Conservation (phyloP, 2,329 filamentous ascomycete species). For the Calonectria henricotiae region DNA sequence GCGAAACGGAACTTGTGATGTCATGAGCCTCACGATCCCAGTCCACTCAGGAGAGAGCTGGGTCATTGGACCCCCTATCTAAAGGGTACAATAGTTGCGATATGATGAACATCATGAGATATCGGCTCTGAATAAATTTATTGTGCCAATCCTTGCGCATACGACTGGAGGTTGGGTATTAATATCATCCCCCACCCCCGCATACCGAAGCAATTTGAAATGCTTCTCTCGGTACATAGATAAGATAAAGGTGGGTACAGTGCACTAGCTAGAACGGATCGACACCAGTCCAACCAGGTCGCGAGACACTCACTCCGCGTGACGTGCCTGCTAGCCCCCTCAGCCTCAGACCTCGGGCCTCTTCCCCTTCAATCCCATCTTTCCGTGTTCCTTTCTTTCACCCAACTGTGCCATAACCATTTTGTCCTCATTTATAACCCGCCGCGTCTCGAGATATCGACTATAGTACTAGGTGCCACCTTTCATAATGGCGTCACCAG, state of each 20-base stretch:
- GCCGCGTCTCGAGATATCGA: neutral
- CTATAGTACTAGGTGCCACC: slow-evolving; percentile 20
- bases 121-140: too few relatives aligned
- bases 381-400: neutral
- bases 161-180: neutral
- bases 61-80: too few relatives aligned
- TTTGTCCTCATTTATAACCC: neutral
- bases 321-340: slow-evolving; percentile 28
- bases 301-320: slow-evolving; percentile 26
- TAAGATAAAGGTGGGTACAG: slow-evolving; percentile 22
- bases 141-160: too few relatives aligned
- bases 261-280: neutral
- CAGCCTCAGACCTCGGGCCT: slow-evolving; percentile 26
- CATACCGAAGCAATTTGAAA: neutral
- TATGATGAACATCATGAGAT: neutral
- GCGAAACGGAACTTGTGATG: slow-evolving; percentile 10
- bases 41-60: neutral
- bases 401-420: neutral
- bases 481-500: slow-evolving; percentile 77
- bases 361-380: neutral
- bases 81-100: too few relatives aligned
- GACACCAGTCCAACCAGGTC: slow-evolving; percentile 7
- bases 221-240: neutral
- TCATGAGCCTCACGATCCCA: slow-evolving; percentile 9
- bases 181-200: neutral